These are phyloP conservation scores for Gossypium davidsonii DNA, from an alignment of 441 rosid species.

Conservation along the genomic window DNA sequence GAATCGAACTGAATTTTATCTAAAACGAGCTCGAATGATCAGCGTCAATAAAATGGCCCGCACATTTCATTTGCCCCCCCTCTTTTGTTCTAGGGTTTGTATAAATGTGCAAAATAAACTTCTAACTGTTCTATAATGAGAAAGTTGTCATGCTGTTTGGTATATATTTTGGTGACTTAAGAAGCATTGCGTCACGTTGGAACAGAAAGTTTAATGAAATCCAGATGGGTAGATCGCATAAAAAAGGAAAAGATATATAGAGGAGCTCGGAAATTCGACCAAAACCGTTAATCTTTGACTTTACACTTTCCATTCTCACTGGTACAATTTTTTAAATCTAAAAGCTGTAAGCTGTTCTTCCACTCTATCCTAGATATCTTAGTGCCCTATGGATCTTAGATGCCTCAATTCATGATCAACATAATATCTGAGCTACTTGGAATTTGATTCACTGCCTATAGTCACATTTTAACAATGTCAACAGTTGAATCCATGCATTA, in stretches of 20 bases:
- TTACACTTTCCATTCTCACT: background rate
- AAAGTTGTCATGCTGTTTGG: background rate
- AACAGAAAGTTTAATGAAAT: background rate
- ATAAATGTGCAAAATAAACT: conserved; percentile 4
- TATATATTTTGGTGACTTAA: background rate
- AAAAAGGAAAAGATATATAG: background rate
- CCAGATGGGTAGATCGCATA: background rate
- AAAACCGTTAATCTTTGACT: background rate
- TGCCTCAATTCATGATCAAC: background rate
- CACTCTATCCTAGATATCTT: background rate
- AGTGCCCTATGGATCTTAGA: background rate
- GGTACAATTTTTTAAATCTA: background rate
- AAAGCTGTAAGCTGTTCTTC: background rate
- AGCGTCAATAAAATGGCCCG: background rate
- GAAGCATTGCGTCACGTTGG: background rate
- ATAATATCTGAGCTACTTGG: background rate
- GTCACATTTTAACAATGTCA: background rate
- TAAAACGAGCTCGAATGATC: background rate
- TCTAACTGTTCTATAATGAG: background rate
- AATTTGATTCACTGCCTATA: background rate
- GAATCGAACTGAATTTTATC: conserved; percentile 2
- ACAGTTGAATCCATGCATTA: background rate
- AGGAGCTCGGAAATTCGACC: background rate
- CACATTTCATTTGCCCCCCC: background rate
- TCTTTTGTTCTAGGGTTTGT: background rate